Conservation (phyloP, 805 yeast species). For the Aciculoconidium aculeatum region DNA sequence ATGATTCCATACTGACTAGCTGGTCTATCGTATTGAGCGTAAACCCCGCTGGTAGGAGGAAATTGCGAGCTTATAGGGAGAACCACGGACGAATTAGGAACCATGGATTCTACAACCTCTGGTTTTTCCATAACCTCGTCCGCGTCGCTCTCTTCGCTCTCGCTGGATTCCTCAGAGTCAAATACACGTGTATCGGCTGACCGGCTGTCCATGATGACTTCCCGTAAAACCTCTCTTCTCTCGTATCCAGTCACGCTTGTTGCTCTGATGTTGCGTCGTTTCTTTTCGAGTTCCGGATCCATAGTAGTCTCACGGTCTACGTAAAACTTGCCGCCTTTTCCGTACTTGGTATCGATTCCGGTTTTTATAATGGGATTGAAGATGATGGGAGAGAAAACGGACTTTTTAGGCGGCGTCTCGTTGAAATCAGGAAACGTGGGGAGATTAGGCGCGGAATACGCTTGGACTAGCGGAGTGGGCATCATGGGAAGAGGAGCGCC, state of each 20-base stretch:
- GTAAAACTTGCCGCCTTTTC: constrained; percentile 85
- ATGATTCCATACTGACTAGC: too few relatives aligned
- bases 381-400: constrained; percentile 75
- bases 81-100: too few relatives aligned
- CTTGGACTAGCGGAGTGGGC: constrained; percentile 40
- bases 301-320: constrained; percentile 37
- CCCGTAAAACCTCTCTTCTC: constrained; percentile 5
- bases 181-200: constrained; percentile 4
- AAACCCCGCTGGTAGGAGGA: too few relatives aligned
- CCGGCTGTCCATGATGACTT: constrained; percentile 1
- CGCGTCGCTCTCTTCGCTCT: constrained; percentile 28
- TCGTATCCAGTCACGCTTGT: constrained; percentile 25
- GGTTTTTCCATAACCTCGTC: constrained; percentile 22
- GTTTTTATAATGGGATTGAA: constrained; percentile 76
- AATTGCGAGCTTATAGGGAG: too few relatives aligned
- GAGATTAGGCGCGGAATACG: too few relatives aligned
- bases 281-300: constrained; percentile 15
- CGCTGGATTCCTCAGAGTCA: constrained; percentile 3
- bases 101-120: constrained; percentile 1
- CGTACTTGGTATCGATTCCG: constrained; percentile 79
- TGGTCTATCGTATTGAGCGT: too few relatives aligned
- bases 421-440: too few relatives aligned
- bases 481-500: constrained; percentile 74
- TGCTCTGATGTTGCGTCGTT: constrained; percentile 21
- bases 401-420: constrained; percentile 22